These are phyloP conservation scores for Hypoxylon intermedium DNA, from an alignment of 495 filamentous ascomycete genomes.

Conservation along the genomic window DNA sequence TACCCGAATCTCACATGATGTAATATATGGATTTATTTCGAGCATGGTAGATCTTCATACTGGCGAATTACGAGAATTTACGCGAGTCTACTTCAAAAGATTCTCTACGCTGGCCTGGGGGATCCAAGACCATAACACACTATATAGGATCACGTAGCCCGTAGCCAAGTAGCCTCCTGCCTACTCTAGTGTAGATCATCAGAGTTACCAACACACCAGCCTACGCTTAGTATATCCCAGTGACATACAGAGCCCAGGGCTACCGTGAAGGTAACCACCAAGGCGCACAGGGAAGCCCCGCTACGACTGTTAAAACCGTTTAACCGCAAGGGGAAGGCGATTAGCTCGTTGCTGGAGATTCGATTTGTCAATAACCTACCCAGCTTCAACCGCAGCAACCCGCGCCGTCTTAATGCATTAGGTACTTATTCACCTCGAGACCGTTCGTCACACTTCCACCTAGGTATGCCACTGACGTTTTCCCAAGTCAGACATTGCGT, in stretches of 20 bases:
- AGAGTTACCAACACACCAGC: too few relatives aligned
- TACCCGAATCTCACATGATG: constrained; percentile 24
- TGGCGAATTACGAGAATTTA: too few relatives aligned
- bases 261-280: too few relatives aligned
- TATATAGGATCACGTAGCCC: too few relatives aligned
- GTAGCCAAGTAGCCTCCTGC: too few relatives aligned
- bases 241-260: too few relatives aligned
- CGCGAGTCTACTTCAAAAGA: too few relatives aligned
- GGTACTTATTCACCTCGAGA: background rate
- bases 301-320: background rate
- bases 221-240: too few relatives aligned
- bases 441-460: background rate
- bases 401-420: background rate
- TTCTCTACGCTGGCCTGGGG: too few relatives aligned
- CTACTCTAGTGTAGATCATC: too few relatives aligned
- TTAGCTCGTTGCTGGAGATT: constrained; percentile 1
- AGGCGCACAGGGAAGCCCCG: constrained; percentile 7
- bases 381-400: constrained; percentile 21
- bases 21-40: constrained; percentile 5
- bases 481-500: background rate
- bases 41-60: too few relatives aligned
- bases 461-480: constrained; percentile 4
- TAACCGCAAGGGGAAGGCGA: constrained; percentile 26
- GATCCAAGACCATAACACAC: too few relatives aligned
- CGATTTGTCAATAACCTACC: constrained; percentile 16